A percentile compares a stretch with the other conserved stretches of the same genome.
Conservation (phyloP, 768 basidiomycete genomes). For the Xerocomellus chrysenteron region DNA sequence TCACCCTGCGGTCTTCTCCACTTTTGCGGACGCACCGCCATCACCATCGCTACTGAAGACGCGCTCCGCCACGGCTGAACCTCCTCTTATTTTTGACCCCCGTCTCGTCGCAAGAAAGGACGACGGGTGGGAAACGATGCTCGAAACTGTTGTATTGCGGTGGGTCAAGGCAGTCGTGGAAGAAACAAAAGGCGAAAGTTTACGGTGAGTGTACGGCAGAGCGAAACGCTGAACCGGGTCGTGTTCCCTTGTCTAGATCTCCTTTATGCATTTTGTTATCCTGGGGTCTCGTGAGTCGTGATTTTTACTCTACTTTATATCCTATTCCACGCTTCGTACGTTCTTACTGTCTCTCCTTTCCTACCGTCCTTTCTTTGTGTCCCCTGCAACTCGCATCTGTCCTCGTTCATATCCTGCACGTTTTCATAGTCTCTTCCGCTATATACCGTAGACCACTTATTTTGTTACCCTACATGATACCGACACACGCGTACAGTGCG, state of each 20-base stretch:
- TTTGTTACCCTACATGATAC: conserved; percentile 16
- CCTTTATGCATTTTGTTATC: conserved; percentile 7
- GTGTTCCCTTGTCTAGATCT: background rate
- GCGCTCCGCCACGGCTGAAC: conserved; percentile 43
- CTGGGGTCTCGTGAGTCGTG: background rate
- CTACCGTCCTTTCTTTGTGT: background rate
- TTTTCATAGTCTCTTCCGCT: background rate
- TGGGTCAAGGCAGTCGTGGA: conserved; percentile 72
- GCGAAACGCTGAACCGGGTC: background rate
- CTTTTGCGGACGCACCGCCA: conserved; percentile 20
- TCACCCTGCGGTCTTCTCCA: background rate
- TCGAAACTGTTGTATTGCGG: conserved; percentile 56
- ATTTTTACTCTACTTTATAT: conserved; percentile 8
- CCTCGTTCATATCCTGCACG: conserved; percentile 2
- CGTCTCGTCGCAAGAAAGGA: conserved; percentile 70
- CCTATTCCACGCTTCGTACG: conserved; percentile 9
- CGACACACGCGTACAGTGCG: background rate
- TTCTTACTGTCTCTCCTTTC: background rate
- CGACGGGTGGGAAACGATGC: conserved; percentile 79
- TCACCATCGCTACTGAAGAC: conserved; percentile 33
- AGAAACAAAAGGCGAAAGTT: conserved; percentile 52
- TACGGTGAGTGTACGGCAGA: conserved; percentile 14
- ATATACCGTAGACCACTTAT: conserved; percentile 15
- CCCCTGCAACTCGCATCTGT: background rate
- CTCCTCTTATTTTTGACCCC: conserved; percentile 67